These are phyloP conservation scores for Calonectria pseudoreteaudii DNA, from an alignment of 2,329 filamentous ascomycete genomes.

Conservation along the genomic window DNA sequence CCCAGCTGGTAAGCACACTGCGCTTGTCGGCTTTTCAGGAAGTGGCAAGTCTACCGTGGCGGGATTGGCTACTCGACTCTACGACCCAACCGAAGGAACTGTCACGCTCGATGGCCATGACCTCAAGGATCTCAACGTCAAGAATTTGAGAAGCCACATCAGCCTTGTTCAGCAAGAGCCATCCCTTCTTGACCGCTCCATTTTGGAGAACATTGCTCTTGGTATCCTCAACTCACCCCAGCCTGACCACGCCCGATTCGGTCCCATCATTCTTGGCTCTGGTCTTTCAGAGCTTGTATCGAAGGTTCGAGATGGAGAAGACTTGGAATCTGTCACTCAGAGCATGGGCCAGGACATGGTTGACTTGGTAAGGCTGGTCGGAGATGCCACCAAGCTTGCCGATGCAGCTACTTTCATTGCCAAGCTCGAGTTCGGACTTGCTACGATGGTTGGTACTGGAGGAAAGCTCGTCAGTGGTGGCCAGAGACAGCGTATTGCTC, in stretches of 20 bases:
- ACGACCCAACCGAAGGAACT: conserved; percentile 63
- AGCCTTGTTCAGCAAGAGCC: conserved; percentile 61
- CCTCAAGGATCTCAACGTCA: conserved; percentile 61
- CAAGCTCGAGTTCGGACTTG: conserved; percentile 64
- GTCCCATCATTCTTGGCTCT: conserved; percentile 60
- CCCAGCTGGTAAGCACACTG: conserved; percentile 63
- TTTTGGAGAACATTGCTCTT: conserved; percentile 64
- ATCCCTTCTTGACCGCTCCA: conserved; percentile 58
- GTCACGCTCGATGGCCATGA: conserved; percentile 62
- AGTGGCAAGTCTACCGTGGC: conserved; percentile 70
- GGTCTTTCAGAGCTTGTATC: conserved; percentile 62
- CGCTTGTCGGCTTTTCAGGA: conserved; percentile 69
- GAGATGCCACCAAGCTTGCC: conserved; percentile 66
- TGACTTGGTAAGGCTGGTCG: conserved; percentile 64
- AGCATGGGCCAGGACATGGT: conserved; percentile 56
- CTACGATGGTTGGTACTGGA: conserved; percentile 63
- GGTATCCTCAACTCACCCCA: conserved; percentile 59
- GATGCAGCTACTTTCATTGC: conserved; percentile 69
- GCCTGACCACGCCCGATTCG: conserved; percentile 54
- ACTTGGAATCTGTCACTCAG: conserved; percentile 58
- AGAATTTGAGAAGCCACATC: conserved; percentile 54
- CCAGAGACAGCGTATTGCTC: conserved; percentile 70
- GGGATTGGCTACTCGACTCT: conserved; percentile 66
- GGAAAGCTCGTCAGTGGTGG: conserved; percentile 69
- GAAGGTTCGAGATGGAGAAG: conserved; percentile 62